phyloP scores from a whole-genome alignment of 179 eudicot species.

The Dionaea muscipula region DNA sequence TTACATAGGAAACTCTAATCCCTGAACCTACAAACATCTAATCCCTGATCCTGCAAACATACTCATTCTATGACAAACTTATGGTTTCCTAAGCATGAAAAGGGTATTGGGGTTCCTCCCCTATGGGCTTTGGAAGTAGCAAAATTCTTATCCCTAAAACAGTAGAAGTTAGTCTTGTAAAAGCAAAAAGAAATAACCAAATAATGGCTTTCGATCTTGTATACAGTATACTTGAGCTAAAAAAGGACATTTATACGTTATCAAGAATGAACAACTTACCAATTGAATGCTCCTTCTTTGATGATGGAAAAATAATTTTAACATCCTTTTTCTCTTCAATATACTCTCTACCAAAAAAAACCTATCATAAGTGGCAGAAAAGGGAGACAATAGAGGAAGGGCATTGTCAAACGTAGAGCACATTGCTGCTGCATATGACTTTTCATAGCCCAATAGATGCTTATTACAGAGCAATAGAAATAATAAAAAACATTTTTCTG shows the following conservation, averaged over 20 bases:
- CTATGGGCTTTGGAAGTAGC: background rate
- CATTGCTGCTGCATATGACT: no score
- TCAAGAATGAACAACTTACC: constrained; percentile 29
- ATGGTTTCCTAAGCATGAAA: background rate
- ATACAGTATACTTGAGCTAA: no score
- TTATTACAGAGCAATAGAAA: background rate
- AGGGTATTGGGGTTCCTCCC: background rate
- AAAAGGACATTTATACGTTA: background rate
- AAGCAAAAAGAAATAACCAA: background rate
- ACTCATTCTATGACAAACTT: no score
- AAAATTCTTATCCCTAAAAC: background rate
- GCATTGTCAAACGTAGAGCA: background rate
- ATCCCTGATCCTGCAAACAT: no score
- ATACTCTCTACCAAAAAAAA: constrained; percentile 39
- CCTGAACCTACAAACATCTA: no score
- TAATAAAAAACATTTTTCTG: background rate
- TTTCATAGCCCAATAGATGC: no score
- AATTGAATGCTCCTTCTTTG: constrained; percentile 42
- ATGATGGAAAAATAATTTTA: constrained; percentile 48
- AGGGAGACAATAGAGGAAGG: background rate
- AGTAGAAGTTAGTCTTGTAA: background rate
- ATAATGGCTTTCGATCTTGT: no score
- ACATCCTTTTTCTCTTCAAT: constrained; percentile 65
- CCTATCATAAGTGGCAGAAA: constrained; percentile 11
- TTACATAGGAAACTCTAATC: no score